Conservation (phyloP, 31 red algal genomes). For the Asparagopsis taxiformis region DNA sequence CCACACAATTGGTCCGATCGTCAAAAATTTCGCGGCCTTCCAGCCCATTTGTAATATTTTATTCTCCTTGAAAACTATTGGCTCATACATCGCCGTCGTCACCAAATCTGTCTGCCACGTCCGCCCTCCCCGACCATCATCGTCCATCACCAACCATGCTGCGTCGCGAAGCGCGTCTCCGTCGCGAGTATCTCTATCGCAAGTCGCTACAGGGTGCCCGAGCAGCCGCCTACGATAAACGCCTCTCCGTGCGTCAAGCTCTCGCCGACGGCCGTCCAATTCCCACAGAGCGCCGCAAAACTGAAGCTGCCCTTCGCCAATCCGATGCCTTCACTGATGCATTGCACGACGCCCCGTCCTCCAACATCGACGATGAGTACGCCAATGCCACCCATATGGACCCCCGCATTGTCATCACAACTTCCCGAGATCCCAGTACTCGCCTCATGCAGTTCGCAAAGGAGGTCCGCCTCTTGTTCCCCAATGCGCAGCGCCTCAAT, state of each 20-base stretch:
- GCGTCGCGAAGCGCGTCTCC: conserved; percentile 73
- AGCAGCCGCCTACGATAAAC: conserved; percentile 52
- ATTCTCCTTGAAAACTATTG: too few relatives aligned
- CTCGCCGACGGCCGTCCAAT: conserved; percentile 60
- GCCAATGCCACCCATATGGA: conserved; percentile 30
- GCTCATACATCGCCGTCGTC: too few relatives aligned
- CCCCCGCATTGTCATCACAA: conserved; percentile 88
- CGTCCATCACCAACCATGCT: conserved; percentile 25
- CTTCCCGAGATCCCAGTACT: conserved; percentile 67
- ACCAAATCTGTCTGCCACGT: too few relatives aligned
- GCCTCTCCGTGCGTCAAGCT: conserved; percentile 48
- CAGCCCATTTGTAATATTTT: too few relatives aligned
- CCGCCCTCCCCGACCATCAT: background rate
- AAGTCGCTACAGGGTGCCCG: conserved; percentile 77
- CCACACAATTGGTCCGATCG: too few relatives aligned
- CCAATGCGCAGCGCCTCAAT: conserved; percentile 83
- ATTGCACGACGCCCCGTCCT: conserved; percentile 39
- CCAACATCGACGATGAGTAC: conserved; percentile 97
- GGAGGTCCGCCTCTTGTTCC: conserved; percentile 89
- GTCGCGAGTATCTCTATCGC: conserved; percentile 96
- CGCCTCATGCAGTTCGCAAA: conserved; percentile 94
- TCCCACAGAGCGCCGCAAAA: conserved; percentile 68
- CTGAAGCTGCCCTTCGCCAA: conserved; percentile 17
- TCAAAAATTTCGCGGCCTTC: too few relatives aligned
- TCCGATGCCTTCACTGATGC: conserved; percentile 44